Evolutionary conservation across 768 basidiomycete species (phyloP), one percentile per base, ranked within the genome.

Genomic region (Pleurotus giganteus): DNA sequence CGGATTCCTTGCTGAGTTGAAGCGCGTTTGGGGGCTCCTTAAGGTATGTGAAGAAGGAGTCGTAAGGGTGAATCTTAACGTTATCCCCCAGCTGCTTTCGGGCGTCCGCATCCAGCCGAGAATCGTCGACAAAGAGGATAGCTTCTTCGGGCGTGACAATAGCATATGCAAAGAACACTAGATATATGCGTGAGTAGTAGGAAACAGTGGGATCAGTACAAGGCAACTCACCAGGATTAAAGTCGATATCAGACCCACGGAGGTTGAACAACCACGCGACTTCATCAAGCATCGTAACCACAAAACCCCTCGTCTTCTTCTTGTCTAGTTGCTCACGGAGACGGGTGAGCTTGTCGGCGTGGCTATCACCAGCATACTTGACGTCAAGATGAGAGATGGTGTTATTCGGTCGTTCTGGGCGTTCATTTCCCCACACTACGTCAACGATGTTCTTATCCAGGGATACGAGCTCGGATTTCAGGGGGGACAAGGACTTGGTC

Each of bases 191-290:
- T n/a, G n/a, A n/a, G n/a, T n/a, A n/a, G n/a, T n/a, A n/a, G n/a
- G n/a, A n/a, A n/a, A n/a, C n/a, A n/a, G n/a, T n/a, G n/a, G 46
- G 24, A 31, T 1, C 43, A 6, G 7, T 8, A 5, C 31, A 34
- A 1, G 4, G 23, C 12, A 6, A 55, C 70, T 15, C 49, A 76
- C 77, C 78, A 56, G 78, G 78, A 56, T 97, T 98, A 71, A 81
- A 98, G 29, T 86, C 85, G 63, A 98, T 95, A 66, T 98, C 96
- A 2, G 85, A 82, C 1, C 94, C 95, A 58, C 96, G 86, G 28
- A 99, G 75, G 68, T 98, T 95, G 73, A 93, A 91, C 34, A 94
- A 65, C 94, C 94, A 98, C 0, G 93, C 94, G 47, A 96, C 84
- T 67, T 98, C 96, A 67, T 98, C 96, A 19, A 98, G 81, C 78